A percentile compares a stretch with the other conserved stretches of the same genome.
These are phyloP conservation scores for Trichothecium roseum DNA, from an alignment of 2,329 filamentous ascomycete genomes.

Conservation along the genomic window DNA sequence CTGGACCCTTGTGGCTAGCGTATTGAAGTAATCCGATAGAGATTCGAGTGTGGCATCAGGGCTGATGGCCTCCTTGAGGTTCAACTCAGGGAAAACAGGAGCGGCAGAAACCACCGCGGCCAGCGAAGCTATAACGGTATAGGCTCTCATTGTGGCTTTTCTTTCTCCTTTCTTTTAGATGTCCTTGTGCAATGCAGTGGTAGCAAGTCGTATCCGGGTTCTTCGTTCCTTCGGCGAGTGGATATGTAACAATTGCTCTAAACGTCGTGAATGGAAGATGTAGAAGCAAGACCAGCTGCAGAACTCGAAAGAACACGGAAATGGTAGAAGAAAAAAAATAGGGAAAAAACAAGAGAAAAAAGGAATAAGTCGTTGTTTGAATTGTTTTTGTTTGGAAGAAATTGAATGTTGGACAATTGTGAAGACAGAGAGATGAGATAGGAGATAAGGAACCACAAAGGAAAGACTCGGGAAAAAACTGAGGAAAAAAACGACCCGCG, in stretches of 20 bases:
- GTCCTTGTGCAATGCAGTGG: slow-evolving; percentile 2
- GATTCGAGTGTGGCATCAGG: slow-evolving; percentile 29
- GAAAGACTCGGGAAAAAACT: slow-evolving; percentile 11
- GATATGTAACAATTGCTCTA: slow-evolving; percentile 1
- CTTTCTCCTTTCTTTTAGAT: slow-evolving; percentile 1
- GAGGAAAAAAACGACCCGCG: slow-evolving; percentile 4
- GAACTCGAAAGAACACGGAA: not conserved
- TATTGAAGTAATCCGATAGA: slow-evolving; percentile 52
- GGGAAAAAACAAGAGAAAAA: slow-evolving; percentile 6
- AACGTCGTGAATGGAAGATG: not conserved
- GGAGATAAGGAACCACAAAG: slow-evolving; percentile 12
- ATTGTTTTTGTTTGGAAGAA: not conserved
- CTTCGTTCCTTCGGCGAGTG: slow-evolving; percentile 2
- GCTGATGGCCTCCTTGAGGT: slow-evolving; percentile 23
- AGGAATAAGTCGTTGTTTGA: slow-evolving; percentile 1
- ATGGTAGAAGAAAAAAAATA: slow-evolving; percentile 8
- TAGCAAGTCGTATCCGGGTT: slow-evolving; percentile 1
- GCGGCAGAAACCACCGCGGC: slow-evolving; percentile 34
- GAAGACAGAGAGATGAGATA: slow-evolving; percentile 10
- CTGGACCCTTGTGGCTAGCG: slow-evolving; percentile 45
- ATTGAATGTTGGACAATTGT: slow-evolving; percentile 7
- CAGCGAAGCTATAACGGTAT: slow-evolving; percentile 33
- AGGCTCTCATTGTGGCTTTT: slow-evolving; percentile 36
- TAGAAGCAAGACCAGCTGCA: not conserved
- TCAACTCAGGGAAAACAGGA: slow-evolving; percentile 27